Evolutionary conservation across 106 monocot species (phyloP).

Genomic region (Platanthera zijinensis): DNA sequence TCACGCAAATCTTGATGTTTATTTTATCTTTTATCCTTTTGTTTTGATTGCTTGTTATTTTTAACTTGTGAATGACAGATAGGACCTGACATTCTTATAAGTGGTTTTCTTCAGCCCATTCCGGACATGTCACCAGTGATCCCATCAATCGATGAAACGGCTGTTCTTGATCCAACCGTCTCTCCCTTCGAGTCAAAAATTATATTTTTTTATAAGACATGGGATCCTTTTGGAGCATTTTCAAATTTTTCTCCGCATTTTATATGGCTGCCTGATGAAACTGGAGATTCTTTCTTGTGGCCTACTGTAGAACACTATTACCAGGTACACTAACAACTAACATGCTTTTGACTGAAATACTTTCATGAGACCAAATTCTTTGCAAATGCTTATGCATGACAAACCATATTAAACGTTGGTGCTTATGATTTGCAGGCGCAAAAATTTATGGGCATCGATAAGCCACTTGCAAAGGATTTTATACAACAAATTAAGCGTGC

Average conservation of each 20-base stretch:
- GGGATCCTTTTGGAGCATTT: constrained; percentile 87
- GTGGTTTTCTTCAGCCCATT: constrained; percentile 90
- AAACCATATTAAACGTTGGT: neutral
- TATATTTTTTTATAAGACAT: constrained; percentile 97
- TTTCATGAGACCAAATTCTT: neutral
- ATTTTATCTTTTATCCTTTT: neutral
- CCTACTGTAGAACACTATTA: constrained; percentile 90
- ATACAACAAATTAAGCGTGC: constrained; percentile 64
- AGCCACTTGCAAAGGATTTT: constrained; percentile 39
- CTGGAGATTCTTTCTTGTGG: constrained; percentile 59
- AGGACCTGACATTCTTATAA: constrained; percentile 85
- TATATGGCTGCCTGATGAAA: constrained; percentile 54
- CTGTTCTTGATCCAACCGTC: constrained; percentile 65
- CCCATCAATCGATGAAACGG: constrained; percentile 68
- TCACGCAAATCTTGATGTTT: neutral
- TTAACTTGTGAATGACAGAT: constrained; percentile 40
- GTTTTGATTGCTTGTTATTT: neutral
- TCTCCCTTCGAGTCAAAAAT: constrained; percentile 75
- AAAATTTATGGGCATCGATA: constrained; percentile 65
- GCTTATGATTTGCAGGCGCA: constrained; percentile 44
- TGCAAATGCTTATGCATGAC: neutral
- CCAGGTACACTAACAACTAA: constrained; percentile 37
- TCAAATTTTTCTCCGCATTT: constrained; percentile 97
- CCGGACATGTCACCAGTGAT: constrained; percentile 81
- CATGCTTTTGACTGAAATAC: neutral